phyloP scores from a whole-genome alignment of 75 land plant genomes.

The Chamaecyparis obtusa region DNA sequence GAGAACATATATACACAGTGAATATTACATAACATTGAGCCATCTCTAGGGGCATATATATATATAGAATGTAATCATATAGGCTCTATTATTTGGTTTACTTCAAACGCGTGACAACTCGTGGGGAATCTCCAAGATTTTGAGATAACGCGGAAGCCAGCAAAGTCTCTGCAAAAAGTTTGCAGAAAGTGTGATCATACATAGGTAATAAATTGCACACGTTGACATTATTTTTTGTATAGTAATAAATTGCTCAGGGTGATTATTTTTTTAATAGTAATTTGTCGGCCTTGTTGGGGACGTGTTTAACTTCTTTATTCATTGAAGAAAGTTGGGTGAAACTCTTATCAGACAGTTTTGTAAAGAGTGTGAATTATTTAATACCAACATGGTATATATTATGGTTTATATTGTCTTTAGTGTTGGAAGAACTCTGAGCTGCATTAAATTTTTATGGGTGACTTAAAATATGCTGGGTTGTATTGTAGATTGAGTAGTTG shows the following conservation, averaged over 20 bases:
- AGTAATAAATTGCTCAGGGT: neutral
- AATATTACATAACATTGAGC: neutral
- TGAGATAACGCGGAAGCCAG: constrained; percentile 5
- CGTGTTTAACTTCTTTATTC: neutral
- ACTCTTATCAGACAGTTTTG: too few relatives aligned
- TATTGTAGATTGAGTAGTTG: neutral
- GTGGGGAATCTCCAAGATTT: neutral
- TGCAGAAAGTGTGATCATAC: too few relatives aligned
- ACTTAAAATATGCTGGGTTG: too few relatives aligned
- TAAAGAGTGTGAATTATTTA: too few relatives aligned
- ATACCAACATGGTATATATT: neutral
- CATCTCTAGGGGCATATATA: neutral
- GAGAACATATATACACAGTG: neutral
- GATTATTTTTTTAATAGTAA: neutral
- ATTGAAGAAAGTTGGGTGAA: too few relatives aligned
- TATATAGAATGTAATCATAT: neutral
- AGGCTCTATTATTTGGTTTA: neutral
- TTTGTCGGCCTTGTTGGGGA: neutral
- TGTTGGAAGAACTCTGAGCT: neutral
- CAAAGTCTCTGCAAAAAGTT: neutral
- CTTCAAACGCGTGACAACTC: constrained; percentile 2
- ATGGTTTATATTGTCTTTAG: too few relatives aligned
- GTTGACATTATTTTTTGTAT: too few relatives aligned
- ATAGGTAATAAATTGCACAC: too few relatives aligned
- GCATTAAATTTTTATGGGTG: neutral